Evolutionary conservation across 1,284 basidiomycete species (phyloP).

Genomic region (Chalciporus sp.): DNA sequence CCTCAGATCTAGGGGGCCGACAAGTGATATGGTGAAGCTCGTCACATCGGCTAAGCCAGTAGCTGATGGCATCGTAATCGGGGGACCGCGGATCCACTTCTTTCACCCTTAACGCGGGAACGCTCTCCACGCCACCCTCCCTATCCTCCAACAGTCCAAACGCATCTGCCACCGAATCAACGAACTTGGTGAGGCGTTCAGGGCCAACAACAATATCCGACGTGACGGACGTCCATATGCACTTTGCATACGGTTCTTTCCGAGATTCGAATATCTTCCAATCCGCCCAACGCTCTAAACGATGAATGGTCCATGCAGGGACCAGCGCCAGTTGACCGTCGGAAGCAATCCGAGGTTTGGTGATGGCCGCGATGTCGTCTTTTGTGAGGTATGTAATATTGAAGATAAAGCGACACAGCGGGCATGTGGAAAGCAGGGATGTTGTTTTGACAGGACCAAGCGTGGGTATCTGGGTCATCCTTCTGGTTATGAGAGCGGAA

Average conservation of each 20-base stretch:
- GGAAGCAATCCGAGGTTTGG: background rate
- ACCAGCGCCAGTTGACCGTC: background rate
- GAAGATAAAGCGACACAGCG: conserved; percentile 16
- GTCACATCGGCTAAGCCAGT: conserved; percentile 12
- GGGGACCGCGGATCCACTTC: conserved; percentile 1
- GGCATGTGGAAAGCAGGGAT: conserved; percentile 10
- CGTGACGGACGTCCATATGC: conserved; percentile 9
- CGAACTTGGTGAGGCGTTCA: background rate
- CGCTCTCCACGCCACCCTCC: background rate
- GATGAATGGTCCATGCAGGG: background rate
- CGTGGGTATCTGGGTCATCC: conserved; percentile 3
- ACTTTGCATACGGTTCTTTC: conserved; percentile 11
- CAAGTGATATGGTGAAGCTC: conserved; percentile 11
- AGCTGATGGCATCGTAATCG: conserved; percentile 8
- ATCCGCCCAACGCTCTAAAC: background rate
- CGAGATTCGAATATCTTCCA: background rate
- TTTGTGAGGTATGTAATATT: conserved; percentile 5
- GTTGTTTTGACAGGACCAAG: conserved; percentile 11
- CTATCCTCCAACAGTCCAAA: background rate
- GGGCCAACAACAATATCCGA: background rate
- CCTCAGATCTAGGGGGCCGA: conserved; percentile 3
- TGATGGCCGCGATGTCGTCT: background rate
- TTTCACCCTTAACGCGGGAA: conserved; percentile 2
- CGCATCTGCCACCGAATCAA: conserved; percentile 6
- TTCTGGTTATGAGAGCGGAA: background rate